Conservation (phyloP, 1,284 basidiomycete genomes). For the Porodaedalea pini region DNA sequence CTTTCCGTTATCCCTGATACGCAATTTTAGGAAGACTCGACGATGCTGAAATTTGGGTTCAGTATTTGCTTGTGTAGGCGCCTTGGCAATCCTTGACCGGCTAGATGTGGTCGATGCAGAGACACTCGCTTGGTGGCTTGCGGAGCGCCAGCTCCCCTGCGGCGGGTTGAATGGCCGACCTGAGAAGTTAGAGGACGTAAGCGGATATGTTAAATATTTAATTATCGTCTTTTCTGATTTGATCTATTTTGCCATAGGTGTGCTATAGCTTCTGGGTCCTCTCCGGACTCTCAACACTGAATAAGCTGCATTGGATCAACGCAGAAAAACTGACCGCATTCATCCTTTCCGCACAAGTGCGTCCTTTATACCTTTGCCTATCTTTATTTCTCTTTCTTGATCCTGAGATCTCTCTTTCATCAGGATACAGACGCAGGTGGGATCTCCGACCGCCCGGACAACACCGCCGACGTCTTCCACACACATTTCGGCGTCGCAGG, state of each 20-base stretch:
- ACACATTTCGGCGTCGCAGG: constrained; percentile 92
- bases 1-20: background rate
- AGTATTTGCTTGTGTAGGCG: constrained; percentile 90
- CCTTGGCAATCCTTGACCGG: constrained; percentile 82
- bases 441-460: constrained; percentile 90
- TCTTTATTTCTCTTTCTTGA: background rate
- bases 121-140: constrained; percentile 87
- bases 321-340: constrained; percentile 76
- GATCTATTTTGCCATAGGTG: constrained; percentile 49
- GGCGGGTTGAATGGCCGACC: constrained; percentile 95
- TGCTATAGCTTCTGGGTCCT: constrained; percentile 99
- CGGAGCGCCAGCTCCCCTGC: constrained; percentile 88
- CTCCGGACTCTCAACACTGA: constrained; percentile 82
- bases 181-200: constrained; percentile 95
- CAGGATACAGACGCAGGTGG: constrained; percentile 90
- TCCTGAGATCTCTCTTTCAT: background rate
- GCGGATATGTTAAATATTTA: constrained; percentile 26
- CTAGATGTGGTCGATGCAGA: constrained; percentile 76
- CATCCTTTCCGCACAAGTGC: constrained; percentile 85
- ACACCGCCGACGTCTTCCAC: constrained; percentile 96
- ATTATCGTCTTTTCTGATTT: background rate
- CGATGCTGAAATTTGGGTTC: background rate
- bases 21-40: background rate
- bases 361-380: constrained; percentile 22
- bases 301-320: constrained; percentile 89